Evolutionary conservation across 768 basidiomycete genomes (phyloP).

Genomic region (Termitomyces eurrhizus): DNA sequence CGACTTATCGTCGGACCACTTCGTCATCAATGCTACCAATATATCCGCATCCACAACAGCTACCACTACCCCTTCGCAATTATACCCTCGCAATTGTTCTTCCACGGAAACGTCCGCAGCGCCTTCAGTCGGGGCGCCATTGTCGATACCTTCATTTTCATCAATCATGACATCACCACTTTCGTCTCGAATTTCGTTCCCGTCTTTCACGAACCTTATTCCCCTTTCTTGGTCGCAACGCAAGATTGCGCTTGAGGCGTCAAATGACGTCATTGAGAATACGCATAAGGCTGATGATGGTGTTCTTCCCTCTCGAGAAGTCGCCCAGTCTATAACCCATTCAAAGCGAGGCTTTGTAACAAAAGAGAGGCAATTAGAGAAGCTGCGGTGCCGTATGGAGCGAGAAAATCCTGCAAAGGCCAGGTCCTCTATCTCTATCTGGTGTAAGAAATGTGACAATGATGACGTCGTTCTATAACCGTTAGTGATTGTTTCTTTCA

Average conservation of each 20-base stretch:
- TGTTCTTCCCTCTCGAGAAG: background rate
- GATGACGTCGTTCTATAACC: slow-evolving; percentile 38
- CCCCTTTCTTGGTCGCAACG: slow-evolving; percentile 50
- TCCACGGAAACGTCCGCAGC: slow-evolving; percentile 3
- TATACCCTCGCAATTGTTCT: slow-evolving; percentile 17
- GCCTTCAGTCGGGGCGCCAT: slow-evolving; percentile 15
- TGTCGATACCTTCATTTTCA: slow-evolving; percentile 35
- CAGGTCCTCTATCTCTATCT: slow-evolving; percentile 23
- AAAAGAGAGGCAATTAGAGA: slow-evolving; percentile 63
- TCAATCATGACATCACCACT: slow-evolving; percentile 50
- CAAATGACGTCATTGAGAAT: slow-evolving; percentile 1
- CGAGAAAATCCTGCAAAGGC: slow-evolving; percentile 28
- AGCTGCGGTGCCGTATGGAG: slow-evolving; percentile 53
- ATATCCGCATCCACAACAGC: slow-evolving; percentile 12
- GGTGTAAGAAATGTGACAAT: slow-evolving; percentile 37
- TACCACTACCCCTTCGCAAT: slow-evolving; percentile 13
- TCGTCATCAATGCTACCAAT: slow-evolving; percentile 12
- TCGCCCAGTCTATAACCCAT: background rate
- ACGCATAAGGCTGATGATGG: background rate
- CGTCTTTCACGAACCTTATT: slow-evolving; percentile 58
- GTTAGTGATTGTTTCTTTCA: slow-evolving; percentile 17
- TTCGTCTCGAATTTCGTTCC: slow-evolving; percentile 55
- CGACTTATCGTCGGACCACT: slow-evolving; percentile 30
- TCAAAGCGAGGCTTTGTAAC: slow-evolving; percentile 45
- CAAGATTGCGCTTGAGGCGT: slow-evolving; percentile 22